Conservation (phyloP, 2,329 filamentous ascomycete genomes). For the Aspergillus aculeatus region DNA sequence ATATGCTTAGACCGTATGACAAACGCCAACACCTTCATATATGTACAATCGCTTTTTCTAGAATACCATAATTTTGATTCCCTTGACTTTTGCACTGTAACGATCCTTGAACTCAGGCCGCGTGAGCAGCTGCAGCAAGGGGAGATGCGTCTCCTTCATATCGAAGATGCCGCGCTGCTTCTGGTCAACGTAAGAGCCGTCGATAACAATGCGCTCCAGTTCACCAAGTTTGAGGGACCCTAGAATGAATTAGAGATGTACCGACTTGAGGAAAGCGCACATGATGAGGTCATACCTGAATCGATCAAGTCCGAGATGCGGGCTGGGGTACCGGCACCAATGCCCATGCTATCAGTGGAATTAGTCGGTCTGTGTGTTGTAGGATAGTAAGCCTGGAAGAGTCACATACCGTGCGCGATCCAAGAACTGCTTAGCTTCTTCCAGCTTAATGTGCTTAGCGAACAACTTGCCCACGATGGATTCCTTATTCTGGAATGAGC, state of each 20-base stretch:
- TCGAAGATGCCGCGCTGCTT: slow-evolving; percentile 94
- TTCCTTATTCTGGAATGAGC: slow-evolving; percentile 77
- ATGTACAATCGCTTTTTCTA: slow-evolving; percentile 41
- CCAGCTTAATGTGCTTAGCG: slow-evolving; percentile 95
- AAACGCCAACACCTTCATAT: slow-evolving; percentile 12
- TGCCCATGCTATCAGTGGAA: slow-evolving; percentile 62
- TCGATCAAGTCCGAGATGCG: slow-evolving; percentile 79
- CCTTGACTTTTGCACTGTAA: slow-evolving; percentile 59
- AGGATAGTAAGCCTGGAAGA: neutral
- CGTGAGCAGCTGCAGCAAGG: slow-evolving; percentile 72
- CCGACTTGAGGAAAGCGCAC: neutral
- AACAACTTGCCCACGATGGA: slow-evolving; percentile 85
- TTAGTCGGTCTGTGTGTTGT: slow-evolving; percentile 4
- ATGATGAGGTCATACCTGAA: slow-evolving; percentile 58
- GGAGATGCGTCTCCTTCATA: slow-evolving; percentile 88
- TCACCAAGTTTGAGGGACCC: slow-evolving; percentile 69
- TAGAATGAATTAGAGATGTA: slow-evolving; percentile 27
- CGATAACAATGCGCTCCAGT: slow-evolving; percentile 77
- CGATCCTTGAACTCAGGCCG: slow-evolving; percentile 68
- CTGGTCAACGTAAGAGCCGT: slow-evolving; percentile 88
- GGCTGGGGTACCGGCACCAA: slow-evolving; percentile 86
- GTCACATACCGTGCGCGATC: slow-evolving; percentile 55
- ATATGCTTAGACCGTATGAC: slow-evolving; percentile 1
- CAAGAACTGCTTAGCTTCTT: slow-evolving; percentile 77
- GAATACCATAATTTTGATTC: slow-evolving; percentile 49